Conservation (phyloP, 2,329 filamentous ascomycete species). For the Sporothrix protearum region DNA sequence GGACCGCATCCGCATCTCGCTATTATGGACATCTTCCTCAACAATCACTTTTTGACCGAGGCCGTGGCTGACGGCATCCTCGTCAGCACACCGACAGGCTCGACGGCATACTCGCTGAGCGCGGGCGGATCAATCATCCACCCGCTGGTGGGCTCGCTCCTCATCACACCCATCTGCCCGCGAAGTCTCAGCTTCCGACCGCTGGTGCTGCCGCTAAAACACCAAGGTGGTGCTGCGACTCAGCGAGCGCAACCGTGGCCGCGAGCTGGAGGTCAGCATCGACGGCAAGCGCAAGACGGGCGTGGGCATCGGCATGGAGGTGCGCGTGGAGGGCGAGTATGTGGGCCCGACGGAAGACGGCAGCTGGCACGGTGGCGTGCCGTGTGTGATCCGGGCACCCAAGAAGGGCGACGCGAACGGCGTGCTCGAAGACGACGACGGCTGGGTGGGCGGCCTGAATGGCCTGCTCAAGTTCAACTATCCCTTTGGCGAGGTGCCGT, state of each 20-base stretch:
- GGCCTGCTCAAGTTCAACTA: constrained; percentile 95
- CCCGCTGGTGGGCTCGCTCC: constrained; percentile 79
- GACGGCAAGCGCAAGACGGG: constrained; percentile 68
- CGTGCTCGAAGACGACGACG: constrained; percentile 67
- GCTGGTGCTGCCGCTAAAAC: constrained; percentile 77
- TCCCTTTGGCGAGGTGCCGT: constrained; percentile 71
- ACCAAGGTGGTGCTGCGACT: constrained; percentile 78
- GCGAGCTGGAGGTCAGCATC: constrained; percentile 74
- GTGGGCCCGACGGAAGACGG: constrained; percentile 52
- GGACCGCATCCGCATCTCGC: constrained; percentile 86
- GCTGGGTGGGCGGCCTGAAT: constrained; percentile 94
- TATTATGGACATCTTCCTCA: constrained; percentile 86
- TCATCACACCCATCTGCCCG: constrained; percentile 92
- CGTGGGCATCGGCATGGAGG: constrained; percentile 73
- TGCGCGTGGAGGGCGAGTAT: constrained; percentile 82
- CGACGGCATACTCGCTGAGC: constrained; percentile 92
- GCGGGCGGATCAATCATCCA: constrained; percentile 92
- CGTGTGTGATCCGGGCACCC: constrained; percentile 73
- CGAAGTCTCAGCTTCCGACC: constrained; percentile 89
- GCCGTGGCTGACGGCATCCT: constrained; percentile 94
- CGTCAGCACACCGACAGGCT: constrained; percentile 88
- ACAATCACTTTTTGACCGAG: constrained; percentile 84
- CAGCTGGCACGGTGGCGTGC: constrained; percentile 73
- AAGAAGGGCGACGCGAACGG: constrained; percentile 43
- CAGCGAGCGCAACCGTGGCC: constrained; percentile 73